Base-by-base conservation (phyloP, 1,284 basidiomycete species). In the Crepidotus sp. region DNA sequence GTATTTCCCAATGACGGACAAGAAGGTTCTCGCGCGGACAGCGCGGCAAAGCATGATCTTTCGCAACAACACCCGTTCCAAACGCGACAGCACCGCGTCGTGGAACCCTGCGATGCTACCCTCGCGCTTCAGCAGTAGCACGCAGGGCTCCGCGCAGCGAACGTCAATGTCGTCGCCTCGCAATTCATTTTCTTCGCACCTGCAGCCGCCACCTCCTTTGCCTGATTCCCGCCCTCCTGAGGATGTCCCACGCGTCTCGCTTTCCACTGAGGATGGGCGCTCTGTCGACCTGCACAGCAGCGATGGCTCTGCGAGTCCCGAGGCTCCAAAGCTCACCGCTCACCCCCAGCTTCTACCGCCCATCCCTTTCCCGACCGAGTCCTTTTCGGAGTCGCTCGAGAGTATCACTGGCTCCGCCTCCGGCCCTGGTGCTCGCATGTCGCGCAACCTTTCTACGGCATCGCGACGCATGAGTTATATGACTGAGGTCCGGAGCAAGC, bases 1-100 rank as follows among this genome's bases (percentile, higher is more conserved):
- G 48, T 99, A 89, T 69, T 99, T 99, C 77, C 96, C 95, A 1
- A 76, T 78, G 48, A 85, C 91, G 1, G 90, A 96, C 66, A 91
- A 87, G 66, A 91, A 85, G 61, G 84, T 87, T 33, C 68, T 96
- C 41, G 77, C 87, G 57, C 83, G 90, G 46, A 90, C 89, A 1
- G 77, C 81, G 17, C 70, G 93, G 33, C 80, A 94, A 60, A 92
- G 88, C 59, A 87, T 94, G 77, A 76, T 89, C 70, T 52, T 52
- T 42, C 67, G 69, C 36, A 61, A 61, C 32, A 61, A 59, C 38
- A 58, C 59, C 6, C 56, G 60, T 10, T 59, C 62, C 21, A 68
- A 62, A 52, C 63, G 73, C 27, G 75, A 79, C 41, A 79, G 76
- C 46, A 66, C 63, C 31, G 64, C 69, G 34, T 76, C 74, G 6